Base-by-base conservation (phyloP, 1,139 yeast genomes). In the Martiniozyma asiatica region DNA sequence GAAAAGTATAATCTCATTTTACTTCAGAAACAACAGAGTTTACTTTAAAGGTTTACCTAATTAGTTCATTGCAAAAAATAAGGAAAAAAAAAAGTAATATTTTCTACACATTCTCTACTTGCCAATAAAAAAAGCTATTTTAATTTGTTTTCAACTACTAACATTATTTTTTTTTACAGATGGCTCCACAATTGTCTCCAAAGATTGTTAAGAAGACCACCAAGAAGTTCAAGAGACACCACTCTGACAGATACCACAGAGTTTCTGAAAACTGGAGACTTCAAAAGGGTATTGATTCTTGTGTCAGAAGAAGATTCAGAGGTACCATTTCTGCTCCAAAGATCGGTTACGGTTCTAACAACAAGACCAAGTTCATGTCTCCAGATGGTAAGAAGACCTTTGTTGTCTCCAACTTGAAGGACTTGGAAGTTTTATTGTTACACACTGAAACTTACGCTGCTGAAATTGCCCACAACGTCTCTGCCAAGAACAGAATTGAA, bases 281-380 rank as follows among this genome's bases (percentile, higher is more conserved):
- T 74, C 98, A 92, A 73, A 89, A 87, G 84, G 99, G 99, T 89
- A 92, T 92, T 62, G 99, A 92, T 76, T 87, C 96, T 56, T 78
- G 87, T 72, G 96, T 87, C 65, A 87, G 97, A 78, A 87, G 97
- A 77, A 84, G 97, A 75, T 92, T 89, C 94, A 84, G 97, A 79
- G 98, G 98, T 61, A 79, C 92, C 69, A 81, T 89, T 62, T 74
- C 89, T 59, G 94, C 87, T 77, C 99, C 99, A 74, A 87, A 81
- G 74, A 87, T 92, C 59, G 99, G 99, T 73, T 92, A 82, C 76
- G 97, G 98, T 68, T 85, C 97, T 56, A 85, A 89, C 95, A 89
- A 85, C 76, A 84, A 78, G 76, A 89, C 98, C 63, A 85, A 79
- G 70, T 84, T 76, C 76, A 62, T 89, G 73, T 68, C 73, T 62